Evolutionary conservation across 2,329 filamentous ascomycete genomes (phyloP), one percentile per base, ranked within the genome.

Genomic region (Talaromyces albobiverticillius): DNA sequence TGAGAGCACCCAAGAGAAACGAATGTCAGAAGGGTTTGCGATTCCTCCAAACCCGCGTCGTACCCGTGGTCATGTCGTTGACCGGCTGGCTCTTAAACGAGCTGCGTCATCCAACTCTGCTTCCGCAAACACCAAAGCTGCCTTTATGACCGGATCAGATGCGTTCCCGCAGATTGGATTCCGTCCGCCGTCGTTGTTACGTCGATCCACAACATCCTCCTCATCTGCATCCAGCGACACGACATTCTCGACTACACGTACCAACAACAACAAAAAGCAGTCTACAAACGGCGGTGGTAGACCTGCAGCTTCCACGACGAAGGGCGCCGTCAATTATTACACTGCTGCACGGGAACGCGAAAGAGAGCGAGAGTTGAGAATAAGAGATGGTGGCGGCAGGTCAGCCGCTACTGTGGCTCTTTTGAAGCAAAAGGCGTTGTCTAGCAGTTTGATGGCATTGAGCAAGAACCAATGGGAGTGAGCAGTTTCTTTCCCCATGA

Each of bases 241-340:
- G 20, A 63, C 65, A 5, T 62, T 57, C 29, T 64, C 66, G 9
- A 62, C 59, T 23, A 63, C 64, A 14, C 60, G 43, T 20, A 58
- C 60, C 1, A 56, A 40, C 16, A 52, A n/a, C n/a, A n/a, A n/a
- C n/a, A n/a, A n/a, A n/a, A n/a, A n/a, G n/a, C n/a, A 52, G 45
- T 18, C 40, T 2, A 22, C 57, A 6, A 69, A 70, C 54, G 60
- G 67, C 56, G 60, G n/a, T n/a, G n/a, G 60, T 29, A 62, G 69
- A 43, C 61, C 68, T 5, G 69, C 72, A 1, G 59, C 71, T 50
- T 77, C 80, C 13, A 78, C 76, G n/a, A 83, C 82, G 64, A 83
- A 79, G 71, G 82, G 78, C 25, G 80, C 80, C 43, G 80, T 85
- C 9, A 82, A 84, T 59, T 83, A 81, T 18, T 81, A 75, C 53